These are phyloP conservation scores for Yamadazyma ubonensis DNA, from an alignment of 805 yeast species.

Conservation along the genomic window DNA sequence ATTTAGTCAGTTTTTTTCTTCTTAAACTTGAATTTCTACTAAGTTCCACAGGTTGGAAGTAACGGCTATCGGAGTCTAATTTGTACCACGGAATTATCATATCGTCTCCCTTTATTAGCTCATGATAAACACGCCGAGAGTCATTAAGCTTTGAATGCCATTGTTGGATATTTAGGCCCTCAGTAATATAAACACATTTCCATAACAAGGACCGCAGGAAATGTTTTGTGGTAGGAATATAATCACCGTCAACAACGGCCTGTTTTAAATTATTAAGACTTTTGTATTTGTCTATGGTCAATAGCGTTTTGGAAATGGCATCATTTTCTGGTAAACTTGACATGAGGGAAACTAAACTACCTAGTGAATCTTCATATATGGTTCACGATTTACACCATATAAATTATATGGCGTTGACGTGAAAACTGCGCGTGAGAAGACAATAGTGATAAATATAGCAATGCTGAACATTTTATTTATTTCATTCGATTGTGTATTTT, in stretches of 20 bases:
- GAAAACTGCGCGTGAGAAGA: constrained; percentile 5
- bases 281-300: constrained; percentile 37
- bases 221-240: constrained; percentile 20
- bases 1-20: constrained; percentile 4
- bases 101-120: constrained; percentile 27
- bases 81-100: constrained; percentile 40
- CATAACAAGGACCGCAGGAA: constrained; percentile 37
- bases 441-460: too few species aligned
- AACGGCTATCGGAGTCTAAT: constrained; percentile 29
- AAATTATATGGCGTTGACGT: constrained; percentile 1
- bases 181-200: constrained; percentile 38
- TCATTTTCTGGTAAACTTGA: constrained; percentile 31
- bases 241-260: constrained; percentile 30
- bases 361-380: too few species aligned
- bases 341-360: too few species aligned
- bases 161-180: constrained; percentile 30
- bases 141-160: constrained; percentile 33
- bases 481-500: not conserved
- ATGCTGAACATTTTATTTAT: too few species aligned
- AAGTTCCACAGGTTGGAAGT: constrained; percentile 20
- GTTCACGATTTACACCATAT: too few species aligned
- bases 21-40: constrained; percentile 15
- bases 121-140: constrained; percentile 35
- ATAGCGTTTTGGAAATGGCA: constrained; percentile 34
- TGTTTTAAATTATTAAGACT: constrained; percentile 23